Percentiles rank a stretch among this genome's conserved stretches.
Evolutionary conservation across 345 rosid genomes (phyloP).

Genomic region (Linum lewisii): DNA sequence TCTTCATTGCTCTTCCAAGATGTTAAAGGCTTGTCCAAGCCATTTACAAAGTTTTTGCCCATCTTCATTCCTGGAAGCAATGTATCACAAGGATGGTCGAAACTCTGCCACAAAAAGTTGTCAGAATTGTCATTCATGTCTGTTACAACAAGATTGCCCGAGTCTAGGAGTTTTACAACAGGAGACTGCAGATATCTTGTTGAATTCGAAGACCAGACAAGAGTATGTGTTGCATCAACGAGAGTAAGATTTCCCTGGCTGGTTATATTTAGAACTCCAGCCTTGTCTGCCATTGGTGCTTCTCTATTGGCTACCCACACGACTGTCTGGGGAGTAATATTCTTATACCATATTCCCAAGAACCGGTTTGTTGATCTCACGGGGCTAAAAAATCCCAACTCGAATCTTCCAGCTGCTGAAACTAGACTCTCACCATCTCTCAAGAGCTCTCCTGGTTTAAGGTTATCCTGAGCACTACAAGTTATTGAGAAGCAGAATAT

Average conservation of each 20-base stretch:
- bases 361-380: neutral
- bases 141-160: neutral
- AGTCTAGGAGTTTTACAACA: neutral
- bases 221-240: neutral
- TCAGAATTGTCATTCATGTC: neutral
- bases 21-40: neutral
- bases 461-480: too few species aligned
- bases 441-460: too few species aligned
- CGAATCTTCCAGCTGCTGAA: neutral
- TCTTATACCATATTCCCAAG: neutral
- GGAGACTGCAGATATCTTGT: neutral
- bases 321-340: neutral
- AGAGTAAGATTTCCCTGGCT: neutral
- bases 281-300: neutral
- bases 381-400: conserved; percentile 4
- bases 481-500: too few species aligned
- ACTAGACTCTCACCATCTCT: too few species aligned
- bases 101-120: neutral
- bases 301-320: conserved; percentile 5
- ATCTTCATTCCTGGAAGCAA: neutral
- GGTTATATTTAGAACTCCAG: neutral
- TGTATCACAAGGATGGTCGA: conserved; percentile 1
- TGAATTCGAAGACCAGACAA: neutral
- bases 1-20: neutral
- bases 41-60: neutral